Conservation (phyloP, 371 early-diverging fungal genomes). For the Mortierella sp. region DNA sequence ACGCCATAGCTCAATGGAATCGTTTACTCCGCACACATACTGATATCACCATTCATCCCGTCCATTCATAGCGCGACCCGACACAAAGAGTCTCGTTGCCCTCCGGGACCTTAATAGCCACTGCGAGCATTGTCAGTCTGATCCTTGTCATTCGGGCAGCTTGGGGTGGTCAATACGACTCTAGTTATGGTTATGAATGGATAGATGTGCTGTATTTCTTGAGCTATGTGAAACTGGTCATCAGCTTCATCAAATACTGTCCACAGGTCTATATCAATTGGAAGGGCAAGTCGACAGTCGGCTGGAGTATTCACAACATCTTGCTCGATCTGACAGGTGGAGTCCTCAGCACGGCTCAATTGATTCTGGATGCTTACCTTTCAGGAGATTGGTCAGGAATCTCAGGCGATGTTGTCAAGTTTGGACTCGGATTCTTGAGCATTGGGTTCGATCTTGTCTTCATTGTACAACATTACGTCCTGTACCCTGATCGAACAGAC, state of each 20-base stretch:
- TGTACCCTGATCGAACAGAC: conserved; percentile 68
- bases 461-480: conserved; percentile 83
- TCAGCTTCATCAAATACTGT: conserved; percentile 87
- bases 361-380: conserved; percentile 79
- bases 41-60: neutral
- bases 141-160: neutral
- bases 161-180: neutral
- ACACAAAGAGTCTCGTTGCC: conserved; percentile 7
- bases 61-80: neutral
- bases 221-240: conserved; percentile 81
- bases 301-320: conserved; percentile 94
- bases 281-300: conserved; percentile 82
- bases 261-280: conserved; percentile 91
- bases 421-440: conserved; percentile 82
- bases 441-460: conserved; percentile 88
- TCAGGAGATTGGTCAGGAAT: conserved; percentile 78
- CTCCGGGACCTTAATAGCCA: neutral
- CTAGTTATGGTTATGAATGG: conserved; percentile 41
- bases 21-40: neutral
- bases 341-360: conserved; percentile 78
- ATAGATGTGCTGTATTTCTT: conserved; percentile 80
- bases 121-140: neutral
- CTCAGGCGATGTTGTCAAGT: conserved; percentile 74
- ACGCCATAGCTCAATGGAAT: too few relatives aligned
- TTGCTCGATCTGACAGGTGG: conserved; percentile 94